Evolutionary conservation across 2,329 filamentous ascomycete genomes (phyloP).

Genomic region (Monosporascus sp.): DNA sequence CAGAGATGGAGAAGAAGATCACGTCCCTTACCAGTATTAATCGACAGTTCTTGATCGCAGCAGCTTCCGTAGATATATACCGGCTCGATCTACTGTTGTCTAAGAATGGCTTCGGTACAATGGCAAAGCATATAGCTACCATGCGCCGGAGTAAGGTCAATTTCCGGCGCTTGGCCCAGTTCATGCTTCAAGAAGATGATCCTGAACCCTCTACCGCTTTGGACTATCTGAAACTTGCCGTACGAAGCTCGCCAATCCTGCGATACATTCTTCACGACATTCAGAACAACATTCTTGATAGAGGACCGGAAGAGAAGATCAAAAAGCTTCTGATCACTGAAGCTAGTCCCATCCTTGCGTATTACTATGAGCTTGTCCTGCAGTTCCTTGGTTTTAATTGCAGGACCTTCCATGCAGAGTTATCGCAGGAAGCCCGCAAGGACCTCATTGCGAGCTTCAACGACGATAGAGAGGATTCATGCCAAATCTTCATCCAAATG

Average conservation of each 20-base stretch:
- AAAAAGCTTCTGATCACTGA: constrained; percentile 24
- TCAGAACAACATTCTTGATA: constrained; percentile 15
- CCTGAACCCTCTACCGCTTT: constrained; percentile 12
- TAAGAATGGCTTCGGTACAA: constrained; percentile 9
- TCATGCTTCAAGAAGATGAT: constrained; percentile 9
- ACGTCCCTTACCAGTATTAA: neutral
- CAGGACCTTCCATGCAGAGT: constrained; percentile 16
- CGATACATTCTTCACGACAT: constrained; percentile 21
- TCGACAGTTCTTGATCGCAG: constrained; percentile 16
- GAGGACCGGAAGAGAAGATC: constrained; percentile 9
- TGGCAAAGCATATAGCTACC: constrained; percentile 4
- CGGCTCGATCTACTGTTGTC: constrained; percentile 14
- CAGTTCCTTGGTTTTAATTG: constrained; percentile 23
- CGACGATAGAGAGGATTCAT: constrained; percentile 7
- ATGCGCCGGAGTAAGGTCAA: constrained; percentile 17
- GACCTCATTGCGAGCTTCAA: constrained; percentile 21
- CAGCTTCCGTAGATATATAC: constrained; percentile 21
- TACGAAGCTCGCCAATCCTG: constrained; percentile 19
- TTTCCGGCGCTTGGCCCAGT: constrained; percentile 14
- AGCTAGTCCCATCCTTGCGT: constrained; percentile 18
- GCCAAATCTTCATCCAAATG: constrained; percentile 25
- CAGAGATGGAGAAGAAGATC: neutral
- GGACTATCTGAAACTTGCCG: constrained; percentile 16
- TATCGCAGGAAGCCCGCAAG: constrained; percentile 15
- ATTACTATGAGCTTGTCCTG: constrained; percentile 24